Evolutionary conservation across 2,329 filamentous ascomycete genomes (phyloP), one percentile per base, ranked within the genome.

Genomic region (Fusarium graminum): DNA sequence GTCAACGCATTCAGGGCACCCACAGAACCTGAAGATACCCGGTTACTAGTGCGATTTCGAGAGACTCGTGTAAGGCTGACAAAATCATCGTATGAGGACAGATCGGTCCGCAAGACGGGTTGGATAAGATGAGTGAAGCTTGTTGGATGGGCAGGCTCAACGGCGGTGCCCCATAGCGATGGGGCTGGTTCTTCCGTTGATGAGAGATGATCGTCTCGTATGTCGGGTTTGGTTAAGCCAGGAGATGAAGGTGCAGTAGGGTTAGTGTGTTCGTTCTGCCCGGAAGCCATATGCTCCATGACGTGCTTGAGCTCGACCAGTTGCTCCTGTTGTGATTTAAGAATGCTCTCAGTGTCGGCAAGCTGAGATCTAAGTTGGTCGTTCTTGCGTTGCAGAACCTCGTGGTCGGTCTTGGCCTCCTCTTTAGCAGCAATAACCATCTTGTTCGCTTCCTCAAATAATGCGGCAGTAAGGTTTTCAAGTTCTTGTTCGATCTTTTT

Each of bases 361-460:
- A 99, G 83, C 77, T 98, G 94, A 26, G 90, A 85, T 73, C 88
- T 92, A 50, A 98, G 85, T 78, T 96, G 92, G 57, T 97, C 93
- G 72, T 95, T 97, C 75, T 92, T 92, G 74, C 91, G 91, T 57
- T 93, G 89, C 40, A 94, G 82, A 6, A 86, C 85, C 68, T 97
- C 93, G 36, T 93, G 90, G 71, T 97, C 93, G 66, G 87, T 89
- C 63, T 93, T 89, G 10, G 95, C 93, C 63, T 97, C 92, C 76
- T 94, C 93, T 74, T 97, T 92, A 36, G 94, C 94, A 16, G 72
- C 76, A 39, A 94, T 92, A 51, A 99, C 95, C 94, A 99, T 98
- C 84, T 91, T 94, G 80, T 99, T 98, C 47, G 95, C 95, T 82
- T 99, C 94, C 75, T 98, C 93, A 66, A 99, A 99, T n/a, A 99